Evolutionary conservation across 495 filamentous ascomycete genomes (phyloP).

Genomic region (Tuber brumale): DNA sequence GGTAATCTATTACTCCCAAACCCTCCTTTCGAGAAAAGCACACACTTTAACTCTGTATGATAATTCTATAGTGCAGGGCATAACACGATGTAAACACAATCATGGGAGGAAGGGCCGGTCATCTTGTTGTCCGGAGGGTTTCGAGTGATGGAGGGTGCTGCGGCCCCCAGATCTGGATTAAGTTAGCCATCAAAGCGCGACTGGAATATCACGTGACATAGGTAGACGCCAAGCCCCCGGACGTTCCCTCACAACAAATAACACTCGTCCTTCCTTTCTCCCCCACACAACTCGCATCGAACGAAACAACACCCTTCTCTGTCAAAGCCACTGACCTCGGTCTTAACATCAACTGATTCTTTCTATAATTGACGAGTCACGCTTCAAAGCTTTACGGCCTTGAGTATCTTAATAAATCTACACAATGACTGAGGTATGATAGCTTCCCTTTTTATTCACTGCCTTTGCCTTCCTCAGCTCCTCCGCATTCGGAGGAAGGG

Average conservation of each 20-base stretch:
- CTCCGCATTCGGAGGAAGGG: neutral
- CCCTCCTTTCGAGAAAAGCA: neutral
- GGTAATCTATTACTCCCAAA: neutral
- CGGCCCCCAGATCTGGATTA: neutral
- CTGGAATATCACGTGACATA: slow-evolving; percentile 19
- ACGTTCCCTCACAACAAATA: slow-evolving; percentile 35
- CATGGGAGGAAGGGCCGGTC: neutral
- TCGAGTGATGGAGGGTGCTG: neutral
- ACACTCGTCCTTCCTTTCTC: slow-evolving; percentile 33
- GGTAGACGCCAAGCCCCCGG: slow-evolving; percentile 16
- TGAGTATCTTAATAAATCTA: slow-evolving; percentile 20
- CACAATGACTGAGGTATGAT: slow-evolving; percentile 40
- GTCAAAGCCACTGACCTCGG: slow-evolving; percentile 10
- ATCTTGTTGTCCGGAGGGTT: neutral
- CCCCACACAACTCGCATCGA: slow-evolving; percentile 36
- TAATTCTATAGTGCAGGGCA: neutral
- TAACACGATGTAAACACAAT: neutral
- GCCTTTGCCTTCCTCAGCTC: neutral
- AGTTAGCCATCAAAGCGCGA: neutral
- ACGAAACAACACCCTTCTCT: slow-evolving; percentile 22
- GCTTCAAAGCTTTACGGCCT: slow-evolving; percentile 16
- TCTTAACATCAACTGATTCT: neutral
- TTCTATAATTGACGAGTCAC: neutral
- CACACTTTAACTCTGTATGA: neutral
- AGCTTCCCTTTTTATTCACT: neutral